A percentile compares a stretch with the other conserved stretches of the same genome.
These are phyloP conservation scores for bread wheat (Triticum aestivum) DNA, from an alignment of 176 grass and related monocot species.

Conservation along the genomic window IWGSC_CS_RefSeq_v2.1 NC_057806.1:315213577-315214076, in stretches of 20 bases:
- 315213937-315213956: slow-evolving; percentile 38
- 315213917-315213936: not conserved
- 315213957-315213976: slow-evolving; percentile 17
- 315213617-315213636: no score
- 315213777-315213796: not conserved
- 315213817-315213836: slow-evolving; percentile 12
- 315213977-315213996: slow-evolving; percentile 23
- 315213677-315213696: no score
- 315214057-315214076: slow-evolving; percentile 20
- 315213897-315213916: not conserved
- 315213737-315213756: no score
- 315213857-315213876: slow-evolving; percentile 4
- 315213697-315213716: no score
- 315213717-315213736: no score
- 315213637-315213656: no score
- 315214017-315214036: slow-evolving; percentile 44
- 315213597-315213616: no score
- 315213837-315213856: not conserved
- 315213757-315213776: no score
- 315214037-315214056: slow-evolving; percentile 12
- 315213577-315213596: no score
- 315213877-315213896: slow-evolving; percentile 19
- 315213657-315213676: no score
- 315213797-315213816: not conserved
- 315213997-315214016: slow-evolving; percentile 35